These are phyloP conservation scores for Sideroxylon spinosum DNA, from an alignment of 179 eudicot genomes.

Conservation along the genomic window DNA sequence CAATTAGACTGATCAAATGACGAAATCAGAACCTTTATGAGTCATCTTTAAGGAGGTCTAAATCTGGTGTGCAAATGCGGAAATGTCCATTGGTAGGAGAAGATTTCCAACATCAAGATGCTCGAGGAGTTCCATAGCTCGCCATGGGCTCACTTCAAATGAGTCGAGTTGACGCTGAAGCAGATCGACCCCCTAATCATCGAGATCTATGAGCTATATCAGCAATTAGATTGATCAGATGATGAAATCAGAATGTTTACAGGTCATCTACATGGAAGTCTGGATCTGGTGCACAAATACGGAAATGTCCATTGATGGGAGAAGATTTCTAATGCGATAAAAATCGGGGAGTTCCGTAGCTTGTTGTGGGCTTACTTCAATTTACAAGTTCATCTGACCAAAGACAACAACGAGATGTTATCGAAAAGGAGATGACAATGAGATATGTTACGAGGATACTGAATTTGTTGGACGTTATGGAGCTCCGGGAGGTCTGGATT, in stretches of 20 bases:
- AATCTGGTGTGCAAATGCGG: neutral
- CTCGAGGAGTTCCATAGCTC: too few species aligned
- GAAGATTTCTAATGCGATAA: neutral
- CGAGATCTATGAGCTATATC: slow-evolving; percentile 1
- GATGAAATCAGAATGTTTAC: slow-evolving; percentile 3
- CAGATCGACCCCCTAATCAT: neutral
- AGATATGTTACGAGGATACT: too few species aligned
- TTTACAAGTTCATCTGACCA: neutral
- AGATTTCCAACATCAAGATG: neutral
- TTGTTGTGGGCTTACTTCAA: neutral
- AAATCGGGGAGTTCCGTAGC: too few species aligned
- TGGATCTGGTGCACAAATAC: too few species aligned
- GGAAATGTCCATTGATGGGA: slow-evolving; percentile 10
- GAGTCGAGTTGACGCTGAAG: neutral
- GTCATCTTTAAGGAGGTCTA: too few species aligned
- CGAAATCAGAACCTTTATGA: neutral
- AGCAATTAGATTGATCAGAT: neutral
- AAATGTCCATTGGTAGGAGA: slow-evolving; percentile 15
- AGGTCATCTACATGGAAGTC: too few species aligned
- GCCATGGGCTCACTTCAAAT: too few species aligned
- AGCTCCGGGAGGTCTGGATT: slow-evolving; percentile 19
- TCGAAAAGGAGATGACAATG: too few species aligned
- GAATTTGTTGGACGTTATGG: slow-evolving; percentile 23
- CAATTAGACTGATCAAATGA: neutral
- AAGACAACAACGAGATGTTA: neutral